Evolutionary conservation across 495 filamentous ascomycete species (phyloP).

Genomic region (Penicillium paxilli): DNA sequence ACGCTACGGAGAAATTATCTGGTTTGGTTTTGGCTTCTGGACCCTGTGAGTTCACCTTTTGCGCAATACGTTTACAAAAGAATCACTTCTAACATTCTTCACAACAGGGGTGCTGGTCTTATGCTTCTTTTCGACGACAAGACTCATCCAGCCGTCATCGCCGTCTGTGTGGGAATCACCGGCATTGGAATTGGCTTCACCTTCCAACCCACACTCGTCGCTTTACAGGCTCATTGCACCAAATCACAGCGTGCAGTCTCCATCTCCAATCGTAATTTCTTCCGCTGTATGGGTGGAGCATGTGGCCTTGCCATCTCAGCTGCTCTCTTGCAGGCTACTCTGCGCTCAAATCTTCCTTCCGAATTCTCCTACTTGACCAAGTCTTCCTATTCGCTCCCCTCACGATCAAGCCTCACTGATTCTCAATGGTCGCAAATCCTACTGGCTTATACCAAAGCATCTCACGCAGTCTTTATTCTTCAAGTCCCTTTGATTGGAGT

Average conservation of each 20-base stretch:
- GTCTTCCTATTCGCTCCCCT: slow-evolving; percentile 44
- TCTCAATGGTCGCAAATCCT: slow-evolving; percentile 44
- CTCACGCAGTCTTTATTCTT: slow-evolving; percentile 53
- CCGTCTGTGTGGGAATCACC: slow-evolving; percentile 50
- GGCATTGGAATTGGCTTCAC: slow-evolving; percentile 58
- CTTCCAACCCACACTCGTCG: slow-evolving; percentile 64
- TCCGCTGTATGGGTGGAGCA: slow-evolving; percentile 60
- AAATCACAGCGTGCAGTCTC: slow-evolving; percentile 60
- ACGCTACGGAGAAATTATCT: slow-evolving; percentile 59
- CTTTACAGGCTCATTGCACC: slow-evolving; percentile 59
- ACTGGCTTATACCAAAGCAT: slow-evolving; percentile 51
- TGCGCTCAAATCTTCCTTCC: slow-evolving; percentile 45
- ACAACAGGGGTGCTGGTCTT: slow-evolving; percentile 49
- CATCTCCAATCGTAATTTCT: slow-evolving; percentile 63
- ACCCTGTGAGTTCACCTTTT: slow-evolving; percentile 40
- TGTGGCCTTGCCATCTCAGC: slow-evolving; percentile 61
- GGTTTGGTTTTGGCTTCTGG: slow-evolving; percentile 54
- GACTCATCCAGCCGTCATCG: slow-evolving; percentile 51
- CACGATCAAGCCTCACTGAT: slow-evolving; percentile 27
- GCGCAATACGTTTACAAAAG: not conserved
- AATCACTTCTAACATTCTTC: not conserved
- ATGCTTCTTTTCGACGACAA: slow-evolving; percentile 48
- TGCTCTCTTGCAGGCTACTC: slow-evolving; percentile 52
- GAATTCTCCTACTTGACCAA: slow-evolving; percentile 40
- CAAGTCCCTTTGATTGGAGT: slow-evolving; percentile 56